These are phyloP conservation scores for Lavandula angustifolia DNA, from an alignment of 257 asterid species.

Conservation along the genomic window DNA sequence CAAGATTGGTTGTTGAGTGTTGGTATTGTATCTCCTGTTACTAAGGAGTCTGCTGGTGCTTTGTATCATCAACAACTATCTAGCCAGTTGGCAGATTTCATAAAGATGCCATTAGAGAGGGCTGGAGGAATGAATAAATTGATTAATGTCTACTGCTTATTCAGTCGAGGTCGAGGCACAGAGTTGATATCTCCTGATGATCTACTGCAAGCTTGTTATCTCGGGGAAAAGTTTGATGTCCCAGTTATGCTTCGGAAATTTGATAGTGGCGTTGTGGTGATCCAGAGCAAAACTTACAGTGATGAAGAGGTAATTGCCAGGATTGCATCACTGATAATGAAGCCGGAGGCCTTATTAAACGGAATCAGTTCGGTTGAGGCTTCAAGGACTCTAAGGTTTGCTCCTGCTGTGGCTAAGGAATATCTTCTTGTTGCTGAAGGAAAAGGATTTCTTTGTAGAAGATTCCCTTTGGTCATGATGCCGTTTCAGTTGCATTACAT, in stretches of 20 bases:
- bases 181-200: constrained; percentile 97
- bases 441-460: no score
- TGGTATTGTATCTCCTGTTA: constrained; percentile 95
- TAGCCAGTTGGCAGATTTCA: constrained; percentile 98
- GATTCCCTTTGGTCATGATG: no score
- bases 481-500: no score
- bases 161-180: constrained; percentile 99
- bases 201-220: constrained; percentile 90
- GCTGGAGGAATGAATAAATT: constrained; percentile 94
- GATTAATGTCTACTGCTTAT: constrained; percentile 88
- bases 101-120: constrained; percentile 78
- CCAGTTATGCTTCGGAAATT: constrained; percentile 91
- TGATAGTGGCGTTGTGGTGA: constrained; percentile 96
- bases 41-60: constrained; percentile 98
- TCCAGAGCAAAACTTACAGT: constrained; percentile 85
- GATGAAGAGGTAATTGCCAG: constrained; percentile 89
- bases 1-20: constrained; percentile 95
- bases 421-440: constrained; percentile 94
- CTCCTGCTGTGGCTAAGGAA: constrained; percentile 98
- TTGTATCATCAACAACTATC: constrained; percentile 96
- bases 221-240: constrained; percentile 93
- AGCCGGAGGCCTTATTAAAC: constrained; percentile 58
- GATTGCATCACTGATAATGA: constrained; percentile 65
- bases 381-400: constrained; percentile 90
- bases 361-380: constrained; percentile 97